Percentiles rank a stretch among this genome's conserved stretches.
Evolutionary conservation across 2,329 filamentous ascomycete species (phyloP).

Genomic region (Volutella citrinella): DNA sequence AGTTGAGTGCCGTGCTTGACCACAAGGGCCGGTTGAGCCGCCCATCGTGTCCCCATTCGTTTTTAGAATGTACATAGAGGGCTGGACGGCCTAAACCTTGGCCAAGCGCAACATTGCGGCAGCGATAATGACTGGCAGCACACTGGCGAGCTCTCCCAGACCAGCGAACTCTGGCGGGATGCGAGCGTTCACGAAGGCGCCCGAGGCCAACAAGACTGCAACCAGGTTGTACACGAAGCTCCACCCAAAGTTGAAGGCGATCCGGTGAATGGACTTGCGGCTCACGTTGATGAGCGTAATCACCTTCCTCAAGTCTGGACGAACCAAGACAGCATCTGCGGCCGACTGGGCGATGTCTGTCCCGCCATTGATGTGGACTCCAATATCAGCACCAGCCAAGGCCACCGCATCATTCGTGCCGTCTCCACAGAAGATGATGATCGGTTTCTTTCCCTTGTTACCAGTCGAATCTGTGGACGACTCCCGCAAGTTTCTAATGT

Average conservation of each 20-base stretch:
- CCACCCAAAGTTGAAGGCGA: conserved; percentile 69
- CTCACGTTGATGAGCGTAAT: conserved; percentile 56
- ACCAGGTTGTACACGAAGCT: conserved; percentile 67
- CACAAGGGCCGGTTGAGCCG: too few relatives aligned
- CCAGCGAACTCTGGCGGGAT: conserved; percentile 63
- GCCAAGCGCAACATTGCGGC: too few relatives aligned
- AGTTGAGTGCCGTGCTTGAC: too few relatives aligned
- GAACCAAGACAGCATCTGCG: conserved; percentile 68
- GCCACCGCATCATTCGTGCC: conserved; percentile 78
- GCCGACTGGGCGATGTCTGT: conserved; percentile 65
- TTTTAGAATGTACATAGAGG: too few relatives aligned
- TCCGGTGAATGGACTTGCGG: conserved; percentile 41
- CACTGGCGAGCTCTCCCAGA: conserved; percentile 70
- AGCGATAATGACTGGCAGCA: conserved; percentile 62
- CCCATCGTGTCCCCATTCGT: too few relatives aligned
- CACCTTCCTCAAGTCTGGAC: conserved; percentile 53
- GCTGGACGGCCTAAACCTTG: too few relatives aligned
- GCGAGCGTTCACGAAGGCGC: conserved; percentile 55
- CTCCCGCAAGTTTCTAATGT: conserved; percentile 38
- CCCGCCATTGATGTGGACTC: conserved; percentile 62
- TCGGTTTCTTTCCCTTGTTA: too few relatives aligned
- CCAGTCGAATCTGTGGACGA: conserved; percentile 2
- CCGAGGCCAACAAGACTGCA: conserved; percentile 64
- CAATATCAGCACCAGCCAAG: conserved; percentile 67
- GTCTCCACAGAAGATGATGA: conserved; percentile 73